Base-by-base conservation (phyloP, 805 yeast genomes). In the Torulaspora microellipsoides region DNA sequence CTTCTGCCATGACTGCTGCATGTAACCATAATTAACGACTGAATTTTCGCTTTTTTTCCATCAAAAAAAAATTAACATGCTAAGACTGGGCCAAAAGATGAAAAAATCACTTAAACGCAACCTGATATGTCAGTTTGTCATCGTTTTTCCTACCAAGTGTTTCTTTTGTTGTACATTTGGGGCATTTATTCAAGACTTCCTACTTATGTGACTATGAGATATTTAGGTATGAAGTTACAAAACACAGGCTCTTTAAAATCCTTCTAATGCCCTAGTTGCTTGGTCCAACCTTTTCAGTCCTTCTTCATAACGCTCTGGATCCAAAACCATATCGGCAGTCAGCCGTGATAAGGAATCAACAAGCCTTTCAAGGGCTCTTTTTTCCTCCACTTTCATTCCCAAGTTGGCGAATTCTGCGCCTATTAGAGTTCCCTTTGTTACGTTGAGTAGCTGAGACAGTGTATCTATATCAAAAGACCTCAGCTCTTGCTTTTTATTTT, bases 241-340 rank as follows among this genome's bases (percentile, higher is more conserved):
- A 2, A 14, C 17, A 30, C 2, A 5, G 31, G 34, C 17, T 31
- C 34, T 28, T 50, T 53, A 67, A 49, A 77, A 91, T 1, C 98
- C 98, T 59, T 91, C 98, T 38, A 91, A 69, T 0, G 90, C 95
- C 43, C 84, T 71, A 45, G 89, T 75, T 0, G 96, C 97, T 53
- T 81, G 81, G 53, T 84, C 85, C 54, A 91, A 69, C 51, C 98
- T 71, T 49, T 77, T 73, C 34, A 87, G 75, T 10, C 97, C 95
- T 48, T 87, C 88, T 12, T 80, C 81, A 45, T 84, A 82, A 56
- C 93, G 78, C 25, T 77, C 78, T 25, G 87, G 87, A 62, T 91
- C 96, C 43, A 86, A 61, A 42, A 89, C 84, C 86, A 93, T 88
- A 58, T 89, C 96, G 41, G 90, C 87, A 2, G 95, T 88, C 46